Evolutionary conservation across 768 basidiomycete genomes (phyloP), one percentile per base, ranked within the genome.

Genomic region (Tulasnella sp.): DNA sequence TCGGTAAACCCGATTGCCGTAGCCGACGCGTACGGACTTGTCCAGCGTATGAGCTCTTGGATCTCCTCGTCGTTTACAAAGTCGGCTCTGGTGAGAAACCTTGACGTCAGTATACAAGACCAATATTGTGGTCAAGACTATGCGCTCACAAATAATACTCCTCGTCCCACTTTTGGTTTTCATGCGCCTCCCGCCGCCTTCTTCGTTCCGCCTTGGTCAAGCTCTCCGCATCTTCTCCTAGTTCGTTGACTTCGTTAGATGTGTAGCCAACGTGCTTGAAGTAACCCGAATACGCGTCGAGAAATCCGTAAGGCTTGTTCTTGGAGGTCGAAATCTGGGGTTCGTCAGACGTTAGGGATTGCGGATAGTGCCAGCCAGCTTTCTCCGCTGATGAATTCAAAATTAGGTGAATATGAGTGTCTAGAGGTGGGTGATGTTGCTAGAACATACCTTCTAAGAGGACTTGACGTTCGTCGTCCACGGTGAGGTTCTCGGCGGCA

Each of bases 161-260:
- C 76, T 87, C 88, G 76, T 94, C 89, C 85, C 89, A 95, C 79
- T 92, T 93, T 36, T 84, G 82, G 42, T 93, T 83, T 78, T 94
- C 92, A 74, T 87, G 88, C 70, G 80, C 78, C 12, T 86, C 75
- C 64, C 91, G 85, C 73, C 81, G 82, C 47, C 73, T 75, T 35
- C 87, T 83, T 41, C 91, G 84, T 74, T 89, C 87, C 3, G 79
- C 77, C 14, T 76, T 79, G 14, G 82, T 78, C 69, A 85, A 85
- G 1, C 77, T 83, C 80, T 95, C 92, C 16, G 84, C 88, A 74
- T 88, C 84, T 19, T 81, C 67, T 4, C 91, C 91, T 16, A 94
- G 83, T 77, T 92, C 91, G 77, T 93, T 91, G 12, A 92, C 82
- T 77, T 94, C 92, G 77, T 94, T 93, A 77, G 90, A 90, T 2